Conservation (phyloP, 768 basidiomycete genomes). For the Rhodosporidiobolus odoratus region DNA sequence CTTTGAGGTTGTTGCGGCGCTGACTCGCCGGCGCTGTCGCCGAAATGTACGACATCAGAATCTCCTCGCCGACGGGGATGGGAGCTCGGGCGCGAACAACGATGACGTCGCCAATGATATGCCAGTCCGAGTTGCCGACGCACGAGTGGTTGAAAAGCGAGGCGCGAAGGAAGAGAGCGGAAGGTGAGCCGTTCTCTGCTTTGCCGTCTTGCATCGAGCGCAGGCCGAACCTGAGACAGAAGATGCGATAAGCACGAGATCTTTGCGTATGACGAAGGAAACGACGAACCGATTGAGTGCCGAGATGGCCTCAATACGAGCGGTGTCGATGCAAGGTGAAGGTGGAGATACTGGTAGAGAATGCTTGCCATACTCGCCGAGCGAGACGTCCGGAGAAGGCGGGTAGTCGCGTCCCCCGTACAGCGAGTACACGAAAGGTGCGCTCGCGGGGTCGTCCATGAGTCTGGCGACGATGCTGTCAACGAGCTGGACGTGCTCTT, state of each 20-base stretch:
- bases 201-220: no score
- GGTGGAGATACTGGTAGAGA: neutral
- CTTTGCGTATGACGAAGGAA: neutral
- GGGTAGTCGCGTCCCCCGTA: neutral
- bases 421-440: neutral
- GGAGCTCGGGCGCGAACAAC: slow-evolving; percentile 42
- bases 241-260: no score
- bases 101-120: slow-evolving; percentile 44
- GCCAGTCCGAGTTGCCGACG: slow-evolving; percentile 38
- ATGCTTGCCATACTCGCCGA: neutral
- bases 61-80: slow-evolving; percentile 44
- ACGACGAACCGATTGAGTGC: slow-evolving; percentile 42
- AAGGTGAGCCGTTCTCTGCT: no score
- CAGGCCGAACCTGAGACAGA: no score
- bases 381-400: neutral
- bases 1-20: neutral
- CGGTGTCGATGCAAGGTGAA: slow-evolving; percentile 40
- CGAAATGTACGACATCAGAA: slow-evolving; percentile 33
- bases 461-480: slow-evolving; percentile 59
- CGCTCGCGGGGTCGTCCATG: neutral
- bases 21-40: neutral
- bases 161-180: slow-evolving; percentile 42
- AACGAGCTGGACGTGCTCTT: slow-evolving; percentile 60
- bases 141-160: slow-evolving; percentile 49
- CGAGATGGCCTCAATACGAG: slow-evolving; percentile 42